Percentiles rank a stretch among this genome's conserved stretches.
phyloP scores from a whole-genome alignment of 2,329 filamentous ascomycete genomes.

The Aspergillus pseudotamarii region DNA sequence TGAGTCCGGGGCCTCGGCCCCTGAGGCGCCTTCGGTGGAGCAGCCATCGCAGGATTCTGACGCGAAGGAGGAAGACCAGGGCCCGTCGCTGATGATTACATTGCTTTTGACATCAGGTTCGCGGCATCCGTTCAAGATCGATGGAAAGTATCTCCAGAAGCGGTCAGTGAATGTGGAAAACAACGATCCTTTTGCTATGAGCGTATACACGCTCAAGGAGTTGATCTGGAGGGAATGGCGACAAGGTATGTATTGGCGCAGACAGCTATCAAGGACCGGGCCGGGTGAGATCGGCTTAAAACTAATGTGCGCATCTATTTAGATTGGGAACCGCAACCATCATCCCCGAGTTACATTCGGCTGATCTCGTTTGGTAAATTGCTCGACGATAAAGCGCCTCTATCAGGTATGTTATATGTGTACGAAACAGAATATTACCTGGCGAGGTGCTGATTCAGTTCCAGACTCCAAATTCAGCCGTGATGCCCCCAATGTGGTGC shows the following conservation, averaged over 20 bases:
- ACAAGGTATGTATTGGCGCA: conserved; percentile 55
- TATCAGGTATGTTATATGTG: conserved; percentile 70
- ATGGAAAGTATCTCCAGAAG: conserved; percentile 81
- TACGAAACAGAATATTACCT: neutral
- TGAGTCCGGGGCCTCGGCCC: conserved; percentile 28
- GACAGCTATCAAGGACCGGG: neutral
- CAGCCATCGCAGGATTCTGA: conserved; percentile 29
- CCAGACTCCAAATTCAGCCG: conserved; percentile 77
- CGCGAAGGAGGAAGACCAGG: conserved; percentile 39
- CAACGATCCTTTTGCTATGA: conserved; percentile 83
- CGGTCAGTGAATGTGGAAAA: conserved; percentile 77
- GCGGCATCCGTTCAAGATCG: conserved; percentile 86
- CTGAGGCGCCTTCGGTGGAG: conserved; percentile 19
- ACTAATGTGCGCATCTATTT: conserved; percentile 13
- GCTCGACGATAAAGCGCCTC: conserved; percentile 80
- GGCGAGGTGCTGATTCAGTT: neutral
- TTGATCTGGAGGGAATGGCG: conserved; percentile 92
- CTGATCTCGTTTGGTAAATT: conserved; percentile 91
- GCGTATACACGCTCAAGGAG: conserved; percentile 91
- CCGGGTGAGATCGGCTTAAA: neutral
- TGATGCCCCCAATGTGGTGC: conserved; percentile 80
- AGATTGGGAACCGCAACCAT: conserved; percentile 86
- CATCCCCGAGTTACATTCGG: conserved; percentile 84
- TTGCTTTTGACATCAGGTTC: conserved; percentile 80
- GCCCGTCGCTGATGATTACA: conserved; percentile 62